Conservation (phyloP, 768 basidiomycete genomes). For the Boletus huronensis region DNA sequence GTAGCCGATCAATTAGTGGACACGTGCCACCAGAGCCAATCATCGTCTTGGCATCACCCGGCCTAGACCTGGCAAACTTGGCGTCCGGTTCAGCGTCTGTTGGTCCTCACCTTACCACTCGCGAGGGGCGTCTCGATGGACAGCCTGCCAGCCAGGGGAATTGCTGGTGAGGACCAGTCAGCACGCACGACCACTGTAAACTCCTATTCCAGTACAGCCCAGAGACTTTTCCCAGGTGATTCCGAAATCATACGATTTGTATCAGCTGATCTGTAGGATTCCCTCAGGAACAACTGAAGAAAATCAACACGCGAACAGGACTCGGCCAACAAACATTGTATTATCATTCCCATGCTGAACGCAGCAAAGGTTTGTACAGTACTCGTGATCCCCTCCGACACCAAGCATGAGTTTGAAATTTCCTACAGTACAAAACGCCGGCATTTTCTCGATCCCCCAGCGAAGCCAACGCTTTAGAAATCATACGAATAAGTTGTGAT, state of each 20-base stretch:
- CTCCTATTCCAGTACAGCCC: no score
- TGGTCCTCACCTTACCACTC: no score
- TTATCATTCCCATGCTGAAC: conserved; percentile 1
- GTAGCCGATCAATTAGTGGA: conserved; percentile 26
- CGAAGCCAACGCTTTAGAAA: neutral
- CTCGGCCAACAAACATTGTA: neutral
- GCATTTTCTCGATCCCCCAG: neutral
- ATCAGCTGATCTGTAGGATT: neutral
- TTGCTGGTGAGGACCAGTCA: no score
- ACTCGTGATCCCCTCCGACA: neutral
- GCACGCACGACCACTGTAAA: no score
- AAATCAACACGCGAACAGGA: neutral
- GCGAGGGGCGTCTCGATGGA: no score
- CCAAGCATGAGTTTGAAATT: neutral
- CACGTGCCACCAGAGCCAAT: conserved; percentile 19
- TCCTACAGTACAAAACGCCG: neutral
- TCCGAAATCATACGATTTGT: neutral
- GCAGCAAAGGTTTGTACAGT: neutral
- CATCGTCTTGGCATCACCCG: neutral
- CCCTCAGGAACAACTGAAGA: neutral
- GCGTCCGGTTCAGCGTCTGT: no score
- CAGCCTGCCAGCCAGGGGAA: no score
- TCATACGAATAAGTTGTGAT: neutral
- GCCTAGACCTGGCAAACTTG: no score
- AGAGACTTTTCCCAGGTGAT: neutral